Evolutionary conservation across 164 flowering plant genomes (phyloP), one percentile per base, ranked within the genome.

Genomic region (Macadamia integrifolia): DNA sequence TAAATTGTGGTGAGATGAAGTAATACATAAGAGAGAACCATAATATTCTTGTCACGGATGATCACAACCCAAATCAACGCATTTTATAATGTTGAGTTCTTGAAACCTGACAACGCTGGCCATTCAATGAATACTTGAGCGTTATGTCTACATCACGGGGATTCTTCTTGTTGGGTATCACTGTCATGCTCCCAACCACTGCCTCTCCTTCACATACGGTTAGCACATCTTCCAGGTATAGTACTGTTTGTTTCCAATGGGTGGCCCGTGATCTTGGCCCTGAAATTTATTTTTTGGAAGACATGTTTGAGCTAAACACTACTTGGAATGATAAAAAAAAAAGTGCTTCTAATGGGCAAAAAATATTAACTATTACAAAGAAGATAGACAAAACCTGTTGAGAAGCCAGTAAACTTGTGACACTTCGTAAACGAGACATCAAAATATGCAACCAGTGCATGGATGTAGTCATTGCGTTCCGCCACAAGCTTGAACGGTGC

Each of bases 221-320:
- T 31, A 92, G 73, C 62, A 90, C 95, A 72, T 94, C 99, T 74
- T 94, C 98, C 46, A 94, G 85, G 83, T 94, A 94, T 11, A 94
- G 71, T 6, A 94, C 97, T 2, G 99, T 94, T 67, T 94, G 99
- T 80, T 94, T 94, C 99, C 99, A 94, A 63, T 94, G 99, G 1
- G 99, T 94, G 9, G 83, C 78, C 15, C 93, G 80, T 9, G 98
- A 92, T 68, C 81, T 86, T 18, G 99, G 99, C 58, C 99, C 99
- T 94, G 85, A 43, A 42, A 65, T 56, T 63, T 53, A 29, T 6
- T 31, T 52, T 61, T 43, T 32, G 40, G 3, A 43, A 28, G 28
- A 61, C 35, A 32, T 30, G 35, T 61, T 13, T 9, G 64, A 49
- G 40, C 5, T 35, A 49, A 49, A 49, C 2, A 14, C 53, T 49